Evolutionary conservation across 2,329 filamentous ascomycete species (phyloP), one percentile per base, ranked within the genome.

Genomic region (Cyphellophora europaea): DNA sequence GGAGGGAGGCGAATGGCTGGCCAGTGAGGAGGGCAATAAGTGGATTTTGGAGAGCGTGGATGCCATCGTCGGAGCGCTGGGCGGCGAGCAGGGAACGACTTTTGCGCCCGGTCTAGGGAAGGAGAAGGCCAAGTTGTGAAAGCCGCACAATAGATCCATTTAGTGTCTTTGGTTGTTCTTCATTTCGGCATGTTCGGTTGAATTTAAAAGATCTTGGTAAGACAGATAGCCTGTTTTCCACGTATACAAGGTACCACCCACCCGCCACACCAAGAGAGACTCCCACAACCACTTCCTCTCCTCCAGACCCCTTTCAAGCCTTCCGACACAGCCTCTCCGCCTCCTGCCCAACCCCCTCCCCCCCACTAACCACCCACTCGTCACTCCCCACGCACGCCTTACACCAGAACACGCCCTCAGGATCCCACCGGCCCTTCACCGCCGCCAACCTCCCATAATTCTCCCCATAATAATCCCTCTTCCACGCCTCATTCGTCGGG

Each of bases 1-100:
- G 32, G 59, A 71, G 38, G 72, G 66, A 1, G 70, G 66, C 2
- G 59, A 63, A 47, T 82, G 77, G 77, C 55, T 80, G 48, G 75
- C 75, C 2, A 67, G 67, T 19, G 74, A 83, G 41, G 76, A 79
- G 47, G 79, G 79, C 0, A 78, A 67, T 51, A 54, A 66, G 27
- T 82, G 79, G 79, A 57, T 81, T 36, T 51, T 82, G 46, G 59
- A 71, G 42, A 71, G 65, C 44, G 66, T 81, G 2, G 79, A 83
- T 59, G 58, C 63, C 40, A 69, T 82, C 43, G 73, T 80, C 3
- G 54, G 58, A 38, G 58, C 58, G 3, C 59, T 71, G 49, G 55
- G 63, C 5, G 48, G 66, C 56, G 66, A 63, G 0, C 38, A 50
- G 35, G 72, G 70, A 3, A 70, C 65, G 18, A 73, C 59, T 34